Evolutionary conservation across 2,329 filamentous ascomycete genomes (phyloP).

Genomic region (Claviceps purpurea): DNA sequence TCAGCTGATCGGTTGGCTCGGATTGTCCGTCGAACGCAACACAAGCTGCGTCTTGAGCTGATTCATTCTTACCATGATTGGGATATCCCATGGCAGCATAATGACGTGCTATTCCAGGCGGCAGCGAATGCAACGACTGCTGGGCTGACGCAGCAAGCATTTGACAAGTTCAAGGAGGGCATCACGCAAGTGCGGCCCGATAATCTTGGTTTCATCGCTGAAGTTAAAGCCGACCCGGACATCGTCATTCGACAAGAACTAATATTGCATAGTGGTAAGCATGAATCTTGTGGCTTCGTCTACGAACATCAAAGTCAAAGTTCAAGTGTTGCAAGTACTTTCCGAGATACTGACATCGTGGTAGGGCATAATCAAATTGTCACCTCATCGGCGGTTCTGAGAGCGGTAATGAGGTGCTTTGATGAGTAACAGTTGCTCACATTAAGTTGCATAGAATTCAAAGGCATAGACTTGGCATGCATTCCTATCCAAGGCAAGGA

Average conservation of each 20-base stretch:
- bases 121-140: constrained; percentile 39
- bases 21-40: constrained; percentile 37
- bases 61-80: constrained; percentile 70
- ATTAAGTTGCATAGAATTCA: background rate
- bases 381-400: constrained; percentile 47
- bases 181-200: constrained; percentile 27
- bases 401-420: constrained; percentile 55
- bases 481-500: no score
- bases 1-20: constrained; percentile 53
- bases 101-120: constrained; percentile 47
- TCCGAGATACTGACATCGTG: background rate
- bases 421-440: constrained; percentile 16
- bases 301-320: background rate
- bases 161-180: constrained; percentile 31
- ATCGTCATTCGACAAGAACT: constrained; percentile 40
- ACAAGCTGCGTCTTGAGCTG: constrained; percentile 50
- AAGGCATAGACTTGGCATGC: no score
- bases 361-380: constrained; percentile 59
- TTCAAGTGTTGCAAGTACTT: background rate
- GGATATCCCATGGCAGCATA: constrained; percentile 67
- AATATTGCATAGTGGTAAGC: constrained; percentile 41
- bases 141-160: constrained; percentile 22
- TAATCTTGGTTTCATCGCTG: constrained; percentile 34
- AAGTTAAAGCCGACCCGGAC: constrained; percentile 29
- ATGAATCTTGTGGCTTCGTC: background rate